Evolutionary conservation across 106 monocot species (phyloP), one percentile per base, ranked within the genome.

Genomic region (Posidonia australis): DNA sequence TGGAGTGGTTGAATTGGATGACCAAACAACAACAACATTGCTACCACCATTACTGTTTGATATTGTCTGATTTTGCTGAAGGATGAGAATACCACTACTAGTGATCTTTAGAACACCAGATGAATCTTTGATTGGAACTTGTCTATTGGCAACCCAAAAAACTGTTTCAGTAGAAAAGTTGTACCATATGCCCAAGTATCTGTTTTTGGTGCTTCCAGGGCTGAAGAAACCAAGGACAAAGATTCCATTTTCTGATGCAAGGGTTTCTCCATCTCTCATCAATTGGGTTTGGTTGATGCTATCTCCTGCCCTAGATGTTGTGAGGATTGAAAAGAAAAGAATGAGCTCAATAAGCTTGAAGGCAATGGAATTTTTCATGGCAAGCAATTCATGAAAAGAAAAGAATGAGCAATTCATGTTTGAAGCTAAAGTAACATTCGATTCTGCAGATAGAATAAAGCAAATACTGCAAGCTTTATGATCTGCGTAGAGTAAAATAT

Each of bases 11-110:
- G 3, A 29, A 47, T 43, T 72, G 5, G 81, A 77, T 14, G 81
- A 73, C 81, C 81, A 81, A 5, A 77, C n/a, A 19, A 20, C 51
- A 14, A 13, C n/a, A n/a, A n/a, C n/a, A n/a, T n/a, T n/a, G n/a
- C n/a, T n/a, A 23, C 46, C 45, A 54, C 63, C 55, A 9, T 41
- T n/a, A 53, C 54, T 69, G 20, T 49, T 49, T 4, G 13, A 10
- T 3, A 1, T 4, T 49, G 17, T 13, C 13, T 49, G 17, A 16
- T 49, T 49, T 10, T 16, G 1, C 22, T 73, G 28, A 6, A 57
- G 7, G 23, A 68, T 54, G 12, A 68, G 44, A 26, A 57, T 57
- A 19, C 68, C 68, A 24, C 44, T 54, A 16, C 19, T 51, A 22
- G 57, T 14, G 68, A 68, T 55, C 16, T 26, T 44, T 22, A 68